Conservation (phyloP, 352 stramenopile species). For the Phytophthora uliginosa region DNA sequence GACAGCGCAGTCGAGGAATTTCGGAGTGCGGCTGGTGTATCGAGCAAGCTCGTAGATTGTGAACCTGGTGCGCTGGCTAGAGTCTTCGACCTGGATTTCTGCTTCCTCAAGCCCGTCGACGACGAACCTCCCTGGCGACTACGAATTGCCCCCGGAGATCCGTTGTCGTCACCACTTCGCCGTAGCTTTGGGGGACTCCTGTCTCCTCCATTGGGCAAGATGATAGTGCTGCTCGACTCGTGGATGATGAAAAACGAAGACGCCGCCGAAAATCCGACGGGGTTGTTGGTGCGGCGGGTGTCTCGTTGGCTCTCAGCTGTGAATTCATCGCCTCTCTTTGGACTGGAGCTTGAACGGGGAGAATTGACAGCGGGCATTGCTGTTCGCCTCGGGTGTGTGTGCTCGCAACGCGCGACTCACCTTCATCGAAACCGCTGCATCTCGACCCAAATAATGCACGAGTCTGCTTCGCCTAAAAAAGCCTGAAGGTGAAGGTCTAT, state of each 20-base stretch:
- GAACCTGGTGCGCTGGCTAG: constrained; percentile 13
- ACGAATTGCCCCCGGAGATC: background rate
- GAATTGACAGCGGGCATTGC: background rate
- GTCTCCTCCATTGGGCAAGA: constrained; percentile 37
- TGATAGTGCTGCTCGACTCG: constrained; percentile 39
- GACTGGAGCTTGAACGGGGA: background rate
- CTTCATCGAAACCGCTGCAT: background rate
- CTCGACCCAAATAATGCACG: background rate
- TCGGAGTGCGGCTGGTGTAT: background rate
- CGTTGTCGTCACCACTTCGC: constrained; percentile 2
- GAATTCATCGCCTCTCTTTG: constrained; percentile 17
- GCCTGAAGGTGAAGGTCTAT: background rate
- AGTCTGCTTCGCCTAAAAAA: too few relatives aligned
- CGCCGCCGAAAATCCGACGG: constrained; percentile 19
- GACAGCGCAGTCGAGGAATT: constrained; percentile 1
- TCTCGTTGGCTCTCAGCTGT: constrained; percentile 8
- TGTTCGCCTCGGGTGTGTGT: background rate
- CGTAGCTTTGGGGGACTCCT: constrained; percentile 19
- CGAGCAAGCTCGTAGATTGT: background rate
- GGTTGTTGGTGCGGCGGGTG: background rate
- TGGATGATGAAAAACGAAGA: constrained; percentile 80
- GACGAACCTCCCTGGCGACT: background rate
- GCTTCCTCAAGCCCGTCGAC: constrained; percentile 20
- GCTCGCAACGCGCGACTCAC: background rate
- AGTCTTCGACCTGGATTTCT: constrained; percentile 24